phyloP scores from a whole-genome alignment of 768 basidiomycete species.

The Obba rivulosa region DNA sequence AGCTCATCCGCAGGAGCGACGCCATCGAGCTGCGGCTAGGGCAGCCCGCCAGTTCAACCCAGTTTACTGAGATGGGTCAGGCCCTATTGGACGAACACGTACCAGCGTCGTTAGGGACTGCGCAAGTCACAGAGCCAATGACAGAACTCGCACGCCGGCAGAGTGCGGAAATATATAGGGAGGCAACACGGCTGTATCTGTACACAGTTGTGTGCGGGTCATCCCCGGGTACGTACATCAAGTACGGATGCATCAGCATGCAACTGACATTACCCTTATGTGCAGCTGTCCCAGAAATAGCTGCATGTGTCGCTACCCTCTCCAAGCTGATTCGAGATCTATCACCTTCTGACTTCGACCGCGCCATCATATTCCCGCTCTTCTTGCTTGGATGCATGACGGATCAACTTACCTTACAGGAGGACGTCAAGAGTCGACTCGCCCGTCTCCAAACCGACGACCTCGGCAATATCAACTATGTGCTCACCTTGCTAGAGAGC shows the following conservation, averaged over 20 bases:
- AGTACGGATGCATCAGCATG: neutral
- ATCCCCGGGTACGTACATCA: slow-evolving; percentile 48
- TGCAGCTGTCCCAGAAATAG: slow-evolving; percentile 71
- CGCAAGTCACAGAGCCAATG: slow-evolving; percentile 1
- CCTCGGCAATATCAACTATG: slow-evolving; percentile 19
- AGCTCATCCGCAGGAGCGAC: slow-evolving; percentile 69
- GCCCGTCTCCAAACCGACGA: slow-evolving; percentile 14
- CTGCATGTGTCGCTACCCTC: slow-evolving; percentile 47
- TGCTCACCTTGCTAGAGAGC: slow-evolving; percentile 18
- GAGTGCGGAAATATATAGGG: slow-evolving; percentile 55
- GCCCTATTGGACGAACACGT: slow-evolving; percentile 9
- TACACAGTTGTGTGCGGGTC: slow-evolving; percentile 66
- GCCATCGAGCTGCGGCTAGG: slow-evolving; percentile 63
- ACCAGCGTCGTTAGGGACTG: slow-evolving; percentile 6
- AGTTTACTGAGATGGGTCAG: slow-evolving; percentile 1
- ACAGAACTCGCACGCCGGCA: slow-evolving; percentile 40
- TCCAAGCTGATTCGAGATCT: slow-evolving; percentile 49
- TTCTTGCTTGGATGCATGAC: slow-evolving; percentile 72
- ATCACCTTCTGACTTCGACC: slow-evolving; percentile 56
- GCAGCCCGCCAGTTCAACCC: slow-evolving; percentile 27
- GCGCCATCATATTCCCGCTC: slow-evolving; percentile 66
- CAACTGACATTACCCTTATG: neutral
- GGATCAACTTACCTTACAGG: slow-evolving; percentile 47
- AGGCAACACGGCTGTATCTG: slow-evolving; percentile 61
- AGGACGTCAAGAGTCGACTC: slow-evolving; percentile 25